Base-by-base conservation (phyloP, 2,329 filamentous ascomycete genomes). In the Acephala macrosclerotiorum region DNA sequence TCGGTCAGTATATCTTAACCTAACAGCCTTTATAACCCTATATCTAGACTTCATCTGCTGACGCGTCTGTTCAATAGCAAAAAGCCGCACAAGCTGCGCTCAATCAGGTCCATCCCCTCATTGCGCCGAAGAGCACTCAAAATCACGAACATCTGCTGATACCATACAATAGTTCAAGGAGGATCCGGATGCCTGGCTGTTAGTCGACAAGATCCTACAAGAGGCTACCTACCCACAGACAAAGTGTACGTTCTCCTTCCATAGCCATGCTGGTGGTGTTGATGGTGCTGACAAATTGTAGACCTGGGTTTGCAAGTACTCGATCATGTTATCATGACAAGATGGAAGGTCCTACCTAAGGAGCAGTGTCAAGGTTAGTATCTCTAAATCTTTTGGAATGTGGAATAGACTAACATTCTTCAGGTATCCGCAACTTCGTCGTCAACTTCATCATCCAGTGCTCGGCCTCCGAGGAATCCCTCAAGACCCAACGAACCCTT, bases 401-500 rank as follows among this genome's bases (percentile, higher is more conserved):
- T 57, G 14, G 2, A 29, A 57, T 29, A 29, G 64, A 51, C 70
- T 76, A 70, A 78, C 69, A 70, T 47, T 6, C 58, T 56, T 42
- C 75, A 96, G 96, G 96, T 70, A 99, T 99, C 77, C 94, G 96
- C 75, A 99, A 99, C 84, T 99, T 99, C 79, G 93, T 99, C 68
- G 96, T 99, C 75, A 94, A 96, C 82, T 97, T 97, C 83, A 99
- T 99, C 79, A 95, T 99, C 78, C 90, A 97, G 78, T 92, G 90
- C 79, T 98, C 96, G 56, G 90, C 88, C 79, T 91, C 93, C 68
- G 95, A 98, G 79, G 95, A 98, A 77, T 91, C 90, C 71, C 85
- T 97, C 73, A 91, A 90, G 79, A 83, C 87, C 74, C 91, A 98
- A 80, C 91, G 92, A 77, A 94, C 94, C 38, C 88, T 99, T 66